Conservation (phyloP, 768 basidiomycete genomes). For the Mycena indigotica region DNA sequence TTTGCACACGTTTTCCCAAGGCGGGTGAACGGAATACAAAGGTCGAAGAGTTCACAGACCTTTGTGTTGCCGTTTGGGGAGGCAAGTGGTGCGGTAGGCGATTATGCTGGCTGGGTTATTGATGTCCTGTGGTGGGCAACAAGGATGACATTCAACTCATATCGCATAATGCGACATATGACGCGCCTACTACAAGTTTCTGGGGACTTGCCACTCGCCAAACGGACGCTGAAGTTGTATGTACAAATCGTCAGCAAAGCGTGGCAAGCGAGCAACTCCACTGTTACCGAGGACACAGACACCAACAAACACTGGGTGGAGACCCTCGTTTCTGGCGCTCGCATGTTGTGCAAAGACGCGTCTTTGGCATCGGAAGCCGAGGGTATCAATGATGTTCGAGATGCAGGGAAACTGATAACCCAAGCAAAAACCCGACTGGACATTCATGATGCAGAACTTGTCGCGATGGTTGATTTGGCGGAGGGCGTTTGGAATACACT, state of each 20-base stretch:
- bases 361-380: conserved; percentile 34
- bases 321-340: conserved; percentile 73
- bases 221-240: conserved; percentile 78
- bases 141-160: conserved; percentile 90
- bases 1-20: conserved; percentile 73
- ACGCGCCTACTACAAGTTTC: conserved; percentile 67
- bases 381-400: conserved; percentile 59
- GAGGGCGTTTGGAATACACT: conserved; percentile 74
- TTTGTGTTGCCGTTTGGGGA: conserved; percentile 85
- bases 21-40: conserved; percentile 78
- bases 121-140: conserved; percentile 95
- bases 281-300: conserved; percentile 53
- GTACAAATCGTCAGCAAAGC: conserved; percentile 84
- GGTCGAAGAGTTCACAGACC: conserved; percentile 83
- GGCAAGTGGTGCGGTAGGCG: conserved; percentile 61
- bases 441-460: conserved; percentile 49
- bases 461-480: conserved; percentile 63
- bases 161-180: conserved; percentile 83
- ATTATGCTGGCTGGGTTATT: conserved; percentile 74
- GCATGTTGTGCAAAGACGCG: conserved; percentile 69
- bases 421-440: conserved; percentile 62
- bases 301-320: conserved; percentile 73
- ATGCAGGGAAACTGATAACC: conserved; percentile 62
- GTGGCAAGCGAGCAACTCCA: conserved; percentile 57
- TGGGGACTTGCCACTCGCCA: conserved; percentile 63